Conservation (phyloP, 768 basidiomycete genomes). For the Gyrodon lividus region DNA sequence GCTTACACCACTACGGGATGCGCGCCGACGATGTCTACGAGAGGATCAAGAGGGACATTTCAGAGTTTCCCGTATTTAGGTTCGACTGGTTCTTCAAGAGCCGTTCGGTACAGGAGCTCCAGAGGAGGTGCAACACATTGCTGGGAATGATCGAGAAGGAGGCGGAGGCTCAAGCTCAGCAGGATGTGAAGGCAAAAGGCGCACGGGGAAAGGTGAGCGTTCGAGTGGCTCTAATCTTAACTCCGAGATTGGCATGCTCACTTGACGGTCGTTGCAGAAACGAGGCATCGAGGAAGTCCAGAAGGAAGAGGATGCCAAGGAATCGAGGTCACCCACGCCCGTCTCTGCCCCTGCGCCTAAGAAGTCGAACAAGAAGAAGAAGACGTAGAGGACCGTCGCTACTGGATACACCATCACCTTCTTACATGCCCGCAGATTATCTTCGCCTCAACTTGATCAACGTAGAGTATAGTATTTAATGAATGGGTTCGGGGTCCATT, state of each 20-base stretch:
- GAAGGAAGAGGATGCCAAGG: conserved; percentile 44
- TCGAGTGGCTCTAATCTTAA: not conserved
- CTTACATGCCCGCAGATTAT: too few relatives aligned
- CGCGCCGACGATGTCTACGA: conserved; percentile 89
- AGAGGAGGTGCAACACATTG: conserved; percentile 83
- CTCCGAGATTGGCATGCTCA: not conserved
- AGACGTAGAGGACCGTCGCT: conserved; percentile 38
- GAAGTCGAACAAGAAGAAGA: conserved; percentile 68
- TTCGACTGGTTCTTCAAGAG: conserved; percentile 99
- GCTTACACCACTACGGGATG: conserved; percentile 88
- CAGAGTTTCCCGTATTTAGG: conserved; percentile 93
- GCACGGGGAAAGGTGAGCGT: conserved; percentile 62
- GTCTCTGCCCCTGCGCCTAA: conserved; percentile 49
- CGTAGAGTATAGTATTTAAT: too few relatives aligned
- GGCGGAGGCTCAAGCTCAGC: conserved; percentile 61
- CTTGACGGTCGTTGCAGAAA: conserved; percentile 44
- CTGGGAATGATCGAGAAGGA: conserved; percentile 93
- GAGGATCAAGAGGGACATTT: conserved; percentile 92
- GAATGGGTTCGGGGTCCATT: too few relatives aligned
- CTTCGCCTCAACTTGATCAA: too few relatives aligned
- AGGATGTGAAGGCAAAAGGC: conserved; percentile 63
- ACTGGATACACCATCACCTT: too few relatives aligned
- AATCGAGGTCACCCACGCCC: conserved; percentile 65
- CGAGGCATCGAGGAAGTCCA: conserved; percentile 69
- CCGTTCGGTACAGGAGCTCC: conserved; percentile 83